phyloP scores from a whole-genome alignment of 352 stramenopile genomes.

The Aphanomyces euteiches region DNA sequence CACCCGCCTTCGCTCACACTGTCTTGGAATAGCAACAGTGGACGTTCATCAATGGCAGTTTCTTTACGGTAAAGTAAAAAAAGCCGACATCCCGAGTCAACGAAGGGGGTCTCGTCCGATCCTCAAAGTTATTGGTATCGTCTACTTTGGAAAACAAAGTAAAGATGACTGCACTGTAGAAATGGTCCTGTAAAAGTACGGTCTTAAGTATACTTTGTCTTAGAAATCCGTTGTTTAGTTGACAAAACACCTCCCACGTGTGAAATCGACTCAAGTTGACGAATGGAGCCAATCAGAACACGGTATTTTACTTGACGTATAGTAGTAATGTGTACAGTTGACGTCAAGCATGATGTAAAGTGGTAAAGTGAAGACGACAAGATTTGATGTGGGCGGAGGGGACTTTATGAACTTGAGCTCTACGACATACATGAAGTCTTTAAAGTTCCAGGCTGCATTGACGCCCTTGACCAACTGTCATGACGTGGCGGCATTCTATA shows the following conservation, averaged over 20 bases:
- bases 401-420: too few species aligned
- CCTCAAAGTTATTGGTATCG: constrained; percentile 7
- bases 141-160: constrained; percentile 9
- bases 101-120: constrained; percentile 1
- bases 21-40: constrained; percentile 7
- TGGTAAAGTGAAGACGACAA: too few species aligned
- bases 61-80: background rate
- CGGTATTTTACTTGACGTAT: constrained; percentile 93
- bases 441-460: too few species aligned
- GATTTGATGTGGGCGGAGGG: too few species aligned
- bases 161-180: background rate
- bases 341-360: too few species aligned
- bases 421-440: too few species aligned
- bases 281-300: constrained; percentile 52
- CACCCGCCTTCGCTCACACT: constrained; percentile 3
- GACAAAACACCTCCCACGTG: constrained; percentile 35
- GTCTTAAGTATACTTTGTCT: background rate
- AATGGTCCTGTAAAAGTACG: constrained; percentile 1
- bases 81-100: constrained; percentile 2
- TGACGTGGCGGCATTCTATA: too few species aligned
- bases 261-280: constrained; percentile 54
- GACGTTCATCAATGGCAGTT: background rate
- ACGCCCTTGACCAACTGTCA: too few species aligned
- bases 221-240: background rate
- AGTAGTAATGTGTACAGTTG: constrained; percentile 79